Evolutionary conservation across 768 basidiomycete genomes (phyloP), one percentile per base, ranked within the genome.

Genomic region (Hortiboletus flavorubellus): DNA sequence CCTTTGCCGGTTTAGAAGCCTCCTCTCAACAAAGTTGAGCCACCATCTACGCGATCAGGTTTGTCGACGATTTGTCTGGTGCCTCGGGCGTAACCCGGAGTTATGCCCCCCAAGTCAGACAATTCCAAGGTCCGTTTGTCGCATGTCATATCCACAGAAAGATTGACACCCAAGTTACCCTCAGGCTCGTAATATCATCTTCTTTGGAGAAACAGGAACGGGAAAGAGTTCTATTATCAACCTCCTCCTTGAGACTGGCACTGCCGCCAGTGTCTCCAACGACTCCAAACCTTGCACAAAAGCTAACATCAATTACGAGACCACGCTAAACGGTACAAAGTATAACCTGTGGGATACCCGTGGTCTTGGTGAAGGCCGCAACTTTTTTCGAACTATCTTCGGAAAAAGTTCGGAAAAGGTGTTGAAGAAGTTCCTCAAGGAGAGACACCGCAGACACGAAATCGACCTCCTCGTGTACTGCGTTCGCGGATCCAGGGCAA

Each of bases 391-490:
- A 34, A 16, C 8, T n/a, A 4, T 66, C 10, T 56, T 64, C 15
- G 12, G 46, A 15, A 33, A 18, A 2, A 21, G 39, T 21, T 55
- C 71, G 2, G 59, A 61, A 39, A 56, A 48, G 44, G 55, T 58
- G 5, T 48, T 70, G 30, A 61, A 61, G 45, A 59, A 49, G 18
- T 53, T 68, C 23, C 59, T 68, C 16, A 46, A 60, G 34, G 56
- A 66, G 46, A 61, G 63, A 6, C 58, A 65, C 16, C n/a, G 18
- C 11, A 51, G 16, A 16, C 57, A 47, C 1, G 74, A 76, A 8
- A 60, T 78, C 21, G 70, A 66, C 62, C 74, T 79, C 38, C 72
- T 79, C 11, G 67, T 78, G 2, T 77, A 65, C 53, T 71, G 71
- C 51, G 65, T 76, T 58, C 71, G 66, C 8, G 73, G 67, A 5